phyloP scores from a whole-genome alignment of 257 asterid genomes.

The Echium plantagineum region DNA sequence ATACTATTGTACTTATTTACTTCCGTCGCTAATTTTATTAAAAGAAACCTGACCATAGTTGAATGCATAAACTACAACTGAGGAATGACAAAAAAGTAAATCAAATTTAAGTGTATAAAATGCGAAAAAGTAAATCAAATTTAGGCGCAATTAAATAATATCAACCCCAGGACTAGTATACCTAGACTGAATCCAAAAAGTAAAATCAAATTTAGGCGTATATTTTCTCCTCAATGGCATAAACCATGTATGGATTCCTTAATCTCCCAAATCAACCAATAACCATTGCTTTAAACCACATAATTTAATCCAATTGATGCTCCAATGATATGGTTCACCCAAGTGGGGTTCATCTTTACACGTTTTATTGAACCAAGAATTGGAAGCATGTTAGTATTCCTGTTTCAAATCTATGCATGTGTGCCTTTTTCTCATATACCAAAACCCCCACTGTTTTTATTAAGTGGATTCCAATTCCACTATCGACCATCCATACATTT shows the following conservation, averaged over 20 bases:
- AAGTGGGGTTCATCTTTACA: constrained; percentile 49
- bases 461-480: constrained; percentile 72
- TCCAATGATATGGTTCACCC: background rate
- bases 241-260: constrained; percentile 12
- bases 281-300: constrained; percentile 5
- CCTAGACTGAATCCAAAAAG: no score
- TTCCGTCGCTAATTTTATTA: no score
- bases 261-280: background rate
- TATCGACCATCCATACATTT: constrained; percentile 35
- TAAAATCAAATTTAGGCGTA: no score
- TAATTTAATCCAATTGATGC: background rate
- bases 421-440: constrained; percentile 21
- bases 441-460: constrained; percentile 23
- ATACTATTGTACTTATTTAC: no score
- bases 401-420: constrained; percentile 41
- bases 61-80: no score
- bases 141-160: no score
- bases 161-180: no score
- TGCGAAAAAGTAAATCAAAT: no score
- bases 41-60: no score
- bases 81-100: no score
- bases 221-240: constrained; percentile 20
- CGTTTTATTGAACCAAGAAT: constrained; percentile 33
- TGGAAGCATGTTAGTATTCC: constrained; percentile 42
- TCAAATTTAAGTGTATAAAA: no score